Evolutionary conservation across 805 yeast genomes (phyloP).

Genomic region (Kazachstania viticola): DNA sequence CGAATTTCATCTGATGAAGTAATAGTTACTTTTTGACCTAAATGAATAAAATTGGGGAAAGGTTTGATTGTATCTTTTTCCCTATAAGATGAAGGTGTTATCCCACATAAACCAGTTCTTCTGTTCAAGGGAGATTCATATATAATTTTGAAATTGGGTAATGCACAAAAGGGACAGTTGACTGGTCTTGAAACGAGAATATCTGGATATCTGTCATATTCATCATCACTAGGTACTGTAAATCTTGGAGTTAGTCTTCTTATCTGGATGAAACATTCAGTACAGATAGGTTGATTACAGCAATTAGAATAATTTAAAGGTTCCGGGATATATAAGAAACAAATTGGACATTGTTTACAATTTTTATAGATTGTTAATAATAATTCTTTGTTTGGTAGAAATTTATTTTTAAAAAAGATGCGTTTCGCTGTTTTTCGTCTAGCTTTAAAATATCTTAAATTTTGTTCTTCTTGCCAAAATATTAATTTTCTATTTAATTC

Average conservation of each 20-base stretch:
- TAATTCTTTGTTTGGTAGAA: conserved; percentile 21
- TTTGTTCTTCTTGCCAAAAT: conserved; percentile 53
- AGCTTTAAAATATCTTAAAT: conserved; percentile 40
- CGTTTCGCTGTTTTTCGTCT: conserved; percentile 25
- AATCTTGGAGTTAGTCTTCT: not conserved
- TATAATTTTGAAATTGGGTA: no score
- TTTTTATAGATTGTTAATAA: conserved; percentile 49
- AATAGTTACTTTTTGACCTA: no score
- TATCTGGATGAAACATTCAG: not conserved
- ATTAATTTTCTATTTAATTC: no score
- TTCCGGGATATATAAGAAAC: conserved; percentile 47
- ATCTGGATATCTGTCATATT: not conserved
- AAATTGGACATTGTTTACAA: conserved; percentile 82
- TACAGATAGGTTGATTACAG: not conserved
- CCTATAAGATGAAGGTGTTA: not conserved
- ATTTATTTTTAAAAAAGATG: not conserved
- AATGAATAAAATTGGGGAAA: no score
- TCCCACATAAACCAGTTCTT: not conserved
- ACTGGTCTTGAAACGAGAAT: not conserved
- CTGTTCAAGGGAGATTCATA: not conserved
- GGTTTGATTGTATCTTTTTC: not conserved
- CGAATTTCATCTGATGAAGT: no score
- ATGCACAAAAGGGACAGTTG: not conserved
- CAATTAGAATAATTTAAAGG: conserved; percentile 1
- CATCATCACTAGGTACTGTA: not conserved